Evolutionary conservation across 225 moss, liverwort and hornwort species (phyloP).

Genomic region (Physcomitrium patens): DNA sequence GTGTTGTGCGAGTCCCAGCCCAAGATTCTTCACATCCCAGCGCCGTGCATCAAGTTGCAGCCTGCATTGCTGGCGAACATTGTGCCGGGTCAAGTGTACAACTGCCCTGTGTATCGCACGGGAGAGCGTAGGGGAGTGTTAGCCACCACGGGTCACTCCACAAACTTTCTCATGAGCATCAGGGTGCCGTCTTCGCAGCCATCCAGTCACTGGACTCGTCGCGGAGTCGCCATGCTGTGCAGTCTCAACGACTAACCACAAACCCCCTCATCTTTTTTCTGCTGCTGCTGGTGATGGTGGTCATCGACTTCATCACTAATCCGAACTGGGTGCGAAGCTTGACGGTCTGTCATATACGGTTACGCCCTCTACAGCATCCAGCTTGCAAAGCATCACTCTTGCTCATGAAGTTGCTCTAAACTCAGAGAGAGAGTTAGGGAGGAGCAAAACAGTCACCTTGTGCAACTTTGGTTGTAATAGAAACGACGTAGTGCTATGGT

Average conservation of each 20-base stretch:
- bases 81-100: slow-evolving; percentile 62
- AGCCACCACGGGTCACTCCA: slow-evolving; percentile 93
- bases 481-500: too few relatives aligned
- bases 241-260: slow-evolving; percentile 65
- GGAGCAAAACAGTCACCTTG: too few relatives aligned
- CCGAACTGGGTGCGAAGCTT: too few relatives aligned
- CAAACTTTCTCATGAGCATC: slow-evolving; percentile 91
- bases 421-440: too few relatives aligned
- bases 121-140: slow-evolving; percentile 77
- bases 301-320: too few relatives aligned
- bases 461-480: too few relatives aligned
- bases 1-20: slow-evolving; percentile 80
- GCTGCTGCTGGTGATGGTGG: too few relatives aligned
- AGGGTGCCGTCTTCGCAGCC: slow-evolving; percentile 69
- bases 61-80: slow-evolving; percentile 66
- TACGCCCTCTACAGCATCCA: too few relatives aligned
- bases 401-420: too few relatives aligned
- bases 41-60: slow-evolving; percentile 77
- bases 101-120: slow-evolving; percentile 85
- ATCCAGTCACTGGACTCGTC: slow-evolving; percentile 74
- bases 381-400: too few relatives aligned
- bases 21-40: slow-evolving; percentile 71
- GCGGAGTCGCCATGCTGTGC: slow-evolving; percentile 95
- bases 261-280: too few relatives aligned
- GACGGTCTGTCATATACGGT: too few relatives aligned